These are phyloP conservation scores for Globisporangium nodosum DNA, from an alignment of 352 stramenopile genomes.

Conservation along the genomic window DNA sequence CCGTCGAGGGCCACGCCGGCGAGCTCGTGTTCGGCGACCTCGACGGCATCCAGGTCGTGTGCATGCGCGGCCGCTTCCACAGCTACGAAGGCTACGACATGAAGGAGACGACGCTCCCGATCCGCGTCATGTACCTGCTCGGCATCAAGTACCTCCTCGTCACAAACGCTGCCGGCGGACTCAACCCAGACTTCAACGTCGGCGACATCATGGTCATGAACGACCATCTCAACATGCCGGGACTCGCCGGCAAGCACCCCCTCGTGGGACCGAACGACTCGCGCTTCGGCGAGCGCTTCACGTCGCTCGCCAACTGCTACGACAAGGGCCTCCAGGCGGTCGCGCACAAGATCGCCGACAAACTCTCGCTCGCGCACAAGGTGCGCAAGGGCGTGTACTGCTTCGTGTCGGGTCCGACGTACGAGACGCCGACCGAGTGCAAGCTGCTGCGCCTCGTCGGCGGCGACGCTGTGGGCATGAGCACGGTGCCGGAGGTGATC, in stretches of 20 bases:
- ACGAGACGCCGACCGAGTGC: constrained; percentile 95
- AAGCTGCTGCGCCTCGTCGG: constrained; percentile 90
- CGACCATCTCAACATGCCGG: constrained; percentile 95
- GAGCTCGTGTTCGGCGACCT: constrained; percentile 95
- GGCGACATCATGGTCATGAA: constrained; percentile 96
- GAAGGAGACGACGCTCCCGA: constrained; percentile 91
- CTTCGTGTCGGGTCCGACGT: constrained; percentile 96
- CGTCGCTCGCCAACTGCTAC: constrained; percentile 94
- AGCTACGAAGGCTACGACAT: constrained; percentile 96
- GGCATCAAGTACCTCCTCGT: constrained; percentile 94
- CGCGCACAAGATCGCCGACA: constrained; percentile 69
- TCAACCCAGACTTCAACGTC: constrained; percentile 93
- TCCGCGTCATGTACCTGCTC: constrained; percentile 94
- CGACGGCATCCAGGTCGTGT: constrained; percentile 82
- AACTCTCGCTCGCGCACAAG: constrained; percentile 78
- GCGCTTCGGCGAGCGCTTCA: constrained; percentile 93
- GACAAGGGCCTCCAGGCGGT: constrained; percentile 84
- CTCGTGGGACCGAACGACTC: constrained; percentile 95
- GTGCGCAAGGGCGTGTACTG: constrained; percentile 92
- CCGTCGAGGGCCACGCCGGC: constrained; percentile 91
- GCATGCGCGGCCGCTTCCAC: constrained; percentile 96
- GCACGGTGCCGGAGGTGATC: constrained; percentile 95
- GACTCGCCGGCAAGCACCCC: constrained; percentile 90
- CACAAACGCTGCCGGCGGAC: constrained; percentile 94
- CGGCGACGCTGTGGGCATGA: constrained; percentile 95